Evolutionary conservation across 495 filamentous ascomycete genomes (phyloP), one percentile per base, ranked within the genome.

Genomic region (Neurospora discreta): DNA sequence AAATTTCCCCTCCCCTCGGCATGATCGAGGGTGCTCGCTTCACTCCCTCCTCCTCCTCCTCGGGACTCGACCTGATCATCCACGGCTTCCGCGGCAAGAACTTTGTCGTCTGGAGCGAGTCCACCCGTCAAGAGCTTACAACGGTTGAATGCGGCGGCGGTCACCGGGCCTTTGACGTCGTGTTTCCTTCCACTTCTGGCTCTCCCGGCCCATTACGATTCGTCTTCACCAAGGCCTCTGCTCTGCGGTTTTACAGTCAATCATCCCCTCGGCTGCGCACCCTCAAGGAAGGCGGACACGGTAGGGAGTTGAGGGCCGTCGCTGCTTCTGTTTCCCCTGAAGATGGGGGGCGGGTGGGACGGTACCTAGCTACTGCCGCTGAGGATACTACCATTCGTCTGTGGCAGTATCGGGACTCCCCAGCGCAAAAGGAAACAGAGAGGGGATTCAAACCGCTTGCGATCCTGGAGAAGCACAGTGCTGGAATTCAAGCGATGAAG

Each of bases 311-410:
- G 73, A 95, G 95, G 79, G 84, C 90, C 2, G 82, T 90, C 73
- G 89, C 92, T n/a, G 77, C 89, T 9, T 86, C 90, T 39, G 76
- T 88, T 8, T 85, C 80, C 77, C 38, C 75, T 73, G 68, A 78
- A 44, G 58, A 74, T 39, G 44, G 20, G 5, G 20, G 16, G 1
- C n/a, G n/a, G n/a, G 46, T 60, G 23, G 46, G 46, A 10, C 2
- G 52, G 9, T 81, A 90, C 20, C 79, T 97, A 44, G 94, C 92
- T 1, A 98, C 95, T 0, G 95, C 92, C 0, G 91, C 93, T 0
- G 95, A 98, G 80, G 95, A 98, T 75, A 98, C 96, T 0, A 83
- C 87, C 1, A 90, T 98, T 72, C 87, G 92, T 23, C 86, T 98
- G 33, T 92, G 87, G 81, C 75, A 79, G n/a, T 81, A 81, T 30